Conservation (phyloP, 441 rosid genomes). For the Pelargonium exstipulatum region DNA sequence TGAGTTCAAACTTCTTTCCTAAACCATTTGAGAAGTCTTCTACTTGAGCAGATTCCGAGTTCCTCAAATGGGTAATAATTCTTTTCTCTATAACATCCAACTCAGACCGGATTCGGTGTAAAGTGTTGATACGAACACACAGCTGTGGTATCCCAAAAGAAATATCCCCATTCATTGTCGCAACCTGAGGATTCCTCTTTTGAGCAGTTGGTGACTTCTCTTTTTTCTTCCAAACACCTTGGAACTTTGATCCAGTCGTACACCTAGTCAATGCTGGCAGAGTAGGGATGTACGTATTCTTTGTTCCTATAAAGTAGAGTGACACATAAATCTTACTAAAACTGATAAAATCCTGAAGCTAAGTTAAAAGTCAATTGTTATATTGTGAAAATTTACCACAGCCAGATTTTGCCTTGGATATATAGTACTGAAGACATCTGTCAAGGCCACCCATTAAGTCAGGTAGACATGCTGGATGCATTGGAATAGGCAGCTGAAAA, state of each 20-base stretch:
- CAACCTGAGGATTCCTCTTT: constrained; percentile 71
- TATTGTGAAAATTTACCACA: constrained; percentile 51
- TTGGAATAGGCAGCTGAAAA: constrained; percentile 90
- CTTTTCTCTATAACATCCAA: constrained; percentile 75
- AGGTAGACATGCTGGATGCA: constrained; percentile 87
- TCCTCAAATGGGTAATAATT: constrained; percentile 81
- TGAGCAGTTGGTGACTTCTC: constrained; percentile 59
- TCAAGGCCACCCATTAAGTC: constrained; percentile 82
- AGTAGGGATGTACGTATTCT: constrained; percentile 66
- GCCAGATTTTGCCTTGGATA: constrained; percentile 78
- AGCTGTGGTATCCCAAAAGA: constrained; percentile 68
- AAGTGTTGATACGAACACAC: constrained; percentile 69
- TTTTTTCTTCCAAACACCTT: constrained; percentile 70
- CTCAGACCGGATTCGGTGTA: constrained; percentile 70
- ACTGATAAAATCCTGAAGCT: constrained; percentile 14
- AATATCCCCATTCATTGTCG: constrained; percentile 52
- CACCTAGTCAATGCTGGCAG: constrained; percentile 95
- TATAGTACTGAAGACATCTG: constrained; percentile 80
- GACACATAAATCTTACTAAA: constrained; percentile 16
- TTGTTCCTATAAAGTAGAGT: constrained; percentile 48
- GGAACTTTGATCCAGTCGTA: constrained; percentile 65
- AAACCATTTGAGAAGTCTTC: constrained; percentile 85
- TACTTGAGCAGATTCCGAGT: constrained; percentile 77
- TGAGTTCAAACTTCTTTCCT: constrained; percentile 72
- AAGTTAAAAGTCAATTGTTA: background rate